A percentile compares a stretch with the other conserved stretches of the same genome.
These are phyloP conservation scores for Gyromitra esculenta DNA, from an alignment of 2,329 filamentous ascomycete genomes.

Conservation along the genomic window DNA sequence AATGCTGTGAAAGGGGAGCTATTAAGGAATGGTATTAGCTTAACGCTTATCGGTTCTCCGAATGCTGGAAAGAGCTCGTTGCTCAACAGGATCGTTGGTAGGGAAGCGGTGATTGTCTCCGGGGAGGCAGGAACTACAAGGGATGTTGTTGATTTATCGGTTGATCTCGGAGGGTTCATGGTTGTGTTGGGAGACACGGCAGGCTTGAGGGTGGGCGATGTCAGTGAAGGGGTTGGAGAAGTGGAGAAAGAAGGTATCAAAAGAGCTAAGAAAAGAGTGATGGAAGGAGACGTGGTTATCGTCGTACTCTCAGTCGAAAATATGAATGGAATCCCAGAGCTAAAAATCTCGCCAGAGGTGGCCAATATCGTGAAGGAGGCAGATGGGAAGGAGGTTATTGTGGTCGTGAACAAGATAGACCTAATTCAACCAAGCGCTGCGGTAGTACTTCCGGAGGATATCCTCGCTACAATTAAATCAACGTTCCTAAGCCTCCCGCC, in stretches of 20 bases:
- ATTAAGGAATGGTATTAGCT: constrained; percentile 81
- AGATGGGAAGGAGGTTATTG: constrained; percentile 64
- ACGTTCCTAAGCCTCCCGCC: constrained; percentile 62
- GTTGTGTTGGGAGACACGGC: constrained; percentile 97
- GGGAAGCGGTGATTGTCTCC: constrained; percentile 95
- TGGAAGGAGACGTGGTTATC: constrained; percentile 85
- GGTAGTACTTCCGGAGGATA: constrained; percentile 61
- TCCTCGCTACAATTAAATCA: constrained; percentile 61
- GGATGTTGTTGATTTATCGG: constrained; percentile 89
- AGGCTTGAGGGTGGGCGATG: constrained; percentile 72
- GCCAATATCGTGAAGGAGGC: constrained; percentile 53
- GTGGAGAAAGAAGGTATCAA: constrained; percentile 92
- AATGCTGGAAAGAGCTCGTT: constrained; percentile 96
- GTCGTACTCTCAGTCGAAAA: constrained; percentile 79
- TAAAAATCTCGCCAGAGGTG: constrained; percentile 55
- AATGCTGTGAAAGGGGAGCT: constrained; percentile 86
- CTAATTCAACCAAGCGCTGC: constrained; percentile 58
- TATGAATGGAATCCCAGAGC: constrained; percentile 58
- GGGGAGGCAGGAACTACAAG: constrained; percentile 91
- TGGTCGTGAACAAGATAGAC: constrained; percentile 74
- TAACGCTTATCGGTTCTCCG: constrained; percentile 87
- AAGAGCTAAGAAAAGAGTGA: constrained; percentile 80
- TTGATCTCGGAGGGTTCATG: constrained; percentile 89
- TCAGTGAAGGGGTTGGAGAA: constrained; percentile 59
- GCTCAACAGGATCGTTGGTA: constrained; percentile 86